Evolutionary conservation across 1,284 basidiomycete species (phyloP).

Genomic region (Somion occarium): DNA sequence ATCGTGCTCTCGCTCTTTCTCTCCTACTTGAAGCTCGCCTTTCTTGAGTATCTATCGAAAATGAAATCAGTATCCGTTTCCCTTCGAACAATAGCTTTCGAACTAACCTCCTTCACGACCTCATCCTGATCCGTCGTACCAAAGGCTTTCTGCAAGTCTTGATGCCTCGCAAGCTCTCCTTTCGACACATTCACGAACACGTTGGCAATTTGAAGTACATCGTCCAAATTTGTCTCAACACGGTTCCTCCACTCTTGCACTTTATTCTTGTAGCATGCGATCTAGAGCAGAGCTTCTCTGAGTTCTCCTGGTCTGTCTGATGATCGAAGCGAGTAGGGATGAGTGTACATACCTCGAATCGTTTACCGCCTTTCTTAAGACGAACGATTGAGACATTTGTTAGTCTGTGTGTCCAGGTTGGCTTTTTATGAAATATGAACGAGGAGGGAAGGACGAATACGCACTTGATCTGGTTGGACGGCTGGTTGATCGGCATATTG

Average conservation of each 20-base stretch:
- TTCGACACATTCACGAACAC: constrained; percentile 97
- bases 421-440: background rate
- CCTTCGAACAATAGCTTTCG: background rate
- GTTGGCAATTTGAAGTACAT: constrained; percentile 95
- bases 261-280: constrained; percentile 99
- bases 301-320: background rate
- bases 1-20: constrained; percentile 94
- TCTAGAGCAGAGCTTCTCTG: constrained; percentile 51
- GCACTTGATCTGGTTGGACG: constrained; percentile 85
- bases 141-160: constrained; percentile 91
- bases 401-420: constrained; percentile 45
- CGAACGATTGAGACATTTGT: constrained; percentile 97
- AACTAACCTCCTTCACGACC: constrained; percentile 77
- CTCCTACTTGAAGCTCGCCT: constrained; percentile 95
- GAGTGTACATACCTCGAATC: constrained; percentile 95
- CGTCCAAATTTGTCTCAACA: constrained; percentile 91
- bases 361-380: constrained; percentile 94
- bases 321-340: no score
- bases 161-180: constrained; percentile 86
- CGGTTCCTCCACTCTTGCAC: constrained; percentile 95
- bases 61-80: background rate
- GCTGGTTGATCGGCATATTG: constrained; percentile 67
- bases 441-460: constrained; percentile 10
- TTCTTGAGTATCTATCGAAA: constrained; percentile 80
- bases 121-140: constrained; percentile 70